Base-by-base conservation (phyloP, 2,329 filamentous ascomycete species). In the Tolypocladium sp. region DNA sequence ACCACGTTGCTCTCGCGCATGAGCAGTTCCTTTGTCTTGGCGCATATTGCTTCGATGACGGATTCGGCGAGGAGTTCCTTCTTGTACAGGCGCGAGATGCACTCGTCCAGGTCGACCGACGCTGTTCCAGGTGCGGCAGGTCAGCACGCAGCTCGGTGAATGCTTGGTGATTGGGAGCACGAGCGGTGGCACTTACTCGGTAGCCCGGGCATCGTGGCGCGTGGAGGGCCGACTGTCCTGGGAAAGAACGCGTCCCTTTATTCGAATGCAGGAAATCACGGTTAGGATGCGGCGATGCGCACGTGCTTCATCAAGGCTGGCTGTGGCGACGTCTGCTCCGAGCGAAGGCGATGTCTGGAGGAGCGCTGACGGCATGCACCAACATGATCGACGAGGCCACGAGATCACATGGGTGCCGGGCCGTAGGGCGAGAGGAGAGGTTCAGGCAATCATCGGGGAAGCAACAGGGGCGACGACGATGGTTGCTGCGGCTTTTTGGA, bases 1-100 rank as follows among this genome's bases (percentile, higher is more conserved):
- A 99, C 94, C 63, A 99, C 94, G 77, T 99, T 99, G 83, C 93
- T 97, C 85, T 99, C 94, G 72, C 95, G 93, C 94, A 99, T 99
- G 67, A 99, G 83, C 67, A 99, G 82, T 79, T 99, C 94, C 73
- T 99, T 99, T 27, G 95, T 94, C 76, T 99, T 99, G 74, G 94
- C 92, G 79, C 94, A 99, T 85, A 99, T 93, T 69, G 94, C 94
- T 79, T 99, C 94, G 75, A 99, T 93, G 65, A 99, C 92, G 49
- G 93, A 96, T 77, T 99, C 94, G 69, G 94, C 92, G 60, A 99
- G 85, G 61, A 99, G 85, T 75, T 97, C 94, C 74, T 96, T 97
- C 72, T 94, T 93, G 78, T 97, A 97, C 58, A 99, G 85, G 66
- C 93, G 89, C 73, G 91, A 87, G 77, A 99, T 97, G 78, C 94